Percentiles rank a stretch among this genome's conserved stretches.
These are phyloP conservation scores for Russula olivacea DNA, from an alignment of 768 basidiomycete species.

Conservation along the genomic window DNA sequence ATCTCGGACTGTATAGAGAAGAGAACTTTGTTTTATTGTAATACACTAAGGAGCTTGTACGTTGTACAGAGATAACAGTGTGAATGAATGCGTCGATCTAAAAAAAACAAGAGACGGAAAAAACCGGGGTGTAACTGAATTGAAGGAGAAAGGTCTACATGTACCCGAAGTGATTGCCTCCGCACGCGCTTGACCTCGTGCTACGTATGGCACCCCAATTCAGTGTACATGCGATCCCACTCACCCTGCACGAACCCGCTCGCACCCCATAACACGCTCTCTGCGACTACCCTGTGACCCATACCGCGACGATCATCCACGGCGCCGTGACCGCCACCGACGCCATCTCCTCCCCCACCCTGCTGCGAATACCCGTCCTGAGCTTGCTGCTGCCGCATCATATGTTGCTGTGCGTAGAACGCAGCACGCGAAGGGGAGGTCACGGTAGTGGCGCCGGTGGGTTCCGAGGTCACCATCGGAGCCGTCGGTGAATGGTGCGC, in stretches of 20 bases:
- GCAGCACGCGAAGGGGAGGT: not conserved
- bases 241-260: slow-evolving; percentile 63
- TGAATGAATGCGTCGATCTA: too few species aligned
- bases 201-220: not conserved
- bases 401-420: not conserved
- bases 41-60: not conserved
- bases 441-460: not conserved
- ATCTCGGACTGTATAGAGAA: too few species aligned
- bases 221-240: slow-evolving; percentile 37
- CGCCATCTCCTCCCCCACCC: not conserved
- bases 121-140: not conserved
- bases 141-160: not conserved
- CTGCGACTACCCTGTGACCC: slow-evolving; percentile 44
- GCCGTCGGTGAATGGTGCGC: not conserved
- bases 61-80: not conserved
- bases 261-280: slow-evolving; percentile 54
- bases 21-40: not conserved
- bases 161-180: not conserved
- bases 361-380: not conserved
- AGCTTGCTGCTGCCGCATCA: not conserved
- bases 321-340: not conserved
- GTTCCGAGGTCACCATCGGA: not conserved
- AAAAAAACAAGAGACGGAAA: too few species aligned
- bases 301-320: slow-evolving; percentile 11
- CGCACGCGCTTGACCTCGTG: not conserved